Base-by-base conservation (phyloP, 2,329 filamentous ascomycete species). In the Hypoxylon sp. region DNA sequence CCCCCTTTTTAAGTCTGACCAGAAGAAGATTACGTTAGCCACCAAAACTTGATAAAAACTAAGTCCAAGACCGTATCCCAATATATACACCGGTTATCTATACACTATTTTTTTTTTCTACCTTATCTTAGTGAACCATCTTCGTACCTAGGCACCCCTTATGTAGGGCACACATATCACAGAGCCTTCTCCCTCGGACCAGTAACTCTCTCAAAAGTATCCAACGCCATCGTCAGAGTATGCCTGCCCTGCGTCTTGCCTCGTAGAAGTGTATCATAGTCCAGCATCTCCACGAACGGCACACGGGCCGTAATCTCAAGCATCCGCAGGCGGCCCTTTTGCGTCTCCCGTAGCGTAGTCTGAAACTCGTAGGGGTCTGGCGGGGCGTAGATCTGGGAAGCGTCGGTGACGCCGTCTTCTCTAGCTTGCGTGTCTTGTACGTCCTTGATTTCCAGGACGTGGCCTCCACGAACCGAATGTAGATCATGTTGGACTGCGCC, bases 241-340 rank as follows among this genome's bases (percentile, higher is more conserved):
- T 90, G 87, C 1, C 96, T 86, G 0, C 96, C 96, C 2, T 91
- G 92, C 3, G 95, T 99, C 83, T 97, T 86, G 80, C 93, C 94
- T 57, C 96, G 86, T 70, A 99, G 81, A 77, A 97, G 93, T 78
- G 94, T 93, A 73, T 98, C 84, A 80, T 98, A 99, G 46, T 95
- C 93, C 37, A 98, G 91, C 93, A 98, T 98, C 81, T 98, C 95
- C 81, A 96, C 97, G 74, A 98, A 85, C 33, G 96, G 96, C 29
- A 98, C 95, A 75, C 92, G 90, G 22, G 94, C 96, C 10, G 91
- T 90, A 72, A 99, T 93, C 54, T 91, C 86, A 64, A 86, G 83
- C 82, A 83, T 84, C 50, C 84, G 81, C 61, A 82, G 80, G 35
- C 80, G 81, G 39, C 80, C 84, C 73, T 83, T 85, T 77, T 85